Conservation (phyloP, 805 yeast genomes). For the Ogataea philodendri region DNA sequence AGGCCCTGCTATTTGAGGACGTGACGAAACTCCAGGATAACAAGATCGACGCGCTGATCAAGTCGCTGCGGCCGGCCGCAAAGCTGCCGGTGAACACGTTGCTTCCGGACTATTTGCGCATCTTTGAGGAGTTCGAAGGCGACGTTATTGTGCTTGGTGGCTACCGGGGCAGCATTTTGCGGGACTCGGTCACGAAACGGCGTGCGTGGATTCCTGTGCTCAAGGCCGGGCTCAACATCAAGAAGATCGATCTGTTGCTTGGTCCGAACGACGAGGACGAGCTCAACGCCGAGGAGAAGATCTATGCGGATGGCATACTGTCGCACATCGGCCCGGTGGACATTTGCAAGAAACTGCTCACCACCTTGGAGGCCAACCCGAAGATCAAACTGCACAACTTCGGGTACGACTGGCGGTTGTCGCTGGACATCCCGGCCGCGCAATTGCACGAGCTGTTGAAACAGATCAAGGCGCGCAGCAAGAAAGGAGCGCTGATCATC, state of each 20-base stretch:
- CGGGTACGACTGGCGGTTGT: conserved; percentile 94
- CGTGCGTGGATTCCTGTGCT: conserved; percentile 81
- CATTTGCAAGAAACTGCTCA: conserved; percentile 59
- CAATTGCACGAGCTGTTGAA: conserved; percentile 50
- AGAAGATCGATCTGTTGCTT: conserved; percentile 64
- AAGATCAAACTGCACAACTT: conserved; percentile 64
- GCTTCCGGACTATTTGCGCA: conserved; percentile 39
- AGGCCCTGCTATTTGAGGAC: conserved; percentile 53
- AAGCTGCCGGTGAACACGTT: conserved; percentile 21
- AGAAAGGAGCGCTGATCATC: conserved; percentile 63
- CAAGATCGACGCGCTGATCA: conserved; percentile 65
- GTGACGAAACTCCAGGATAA: conserved; percentile 62
- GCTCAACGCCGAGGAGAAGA: conserved; percentile 43
- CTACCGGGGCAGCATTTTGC: conserved; percentile 75
- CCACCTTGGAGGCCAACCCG: conserved; percentile 52
- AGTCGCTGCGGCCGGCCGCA: conserved; percentile 44
- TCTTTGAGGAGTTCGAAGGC: conserved; percentile 66
- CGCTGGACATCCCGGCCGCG: conserved; percentile 53
- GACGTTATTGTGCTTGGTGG: conserved; percentile 85
- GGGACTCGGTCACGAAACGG: conserved; percentile 61
- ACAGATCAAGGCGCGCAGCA: conserved; percentile 41
- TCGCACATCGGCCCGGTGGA: conserved; percentile 88
- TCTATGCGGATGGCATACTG: conserved; percentile 74
- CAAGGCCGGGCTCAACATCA: conserved; percentile 76
- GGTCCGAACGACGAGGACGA: conserved; percentile 79